Base-by-base conservation (phyloP, 2,329 filamentous ascomycete species). In the Penicillium corylophilum region DNA sequence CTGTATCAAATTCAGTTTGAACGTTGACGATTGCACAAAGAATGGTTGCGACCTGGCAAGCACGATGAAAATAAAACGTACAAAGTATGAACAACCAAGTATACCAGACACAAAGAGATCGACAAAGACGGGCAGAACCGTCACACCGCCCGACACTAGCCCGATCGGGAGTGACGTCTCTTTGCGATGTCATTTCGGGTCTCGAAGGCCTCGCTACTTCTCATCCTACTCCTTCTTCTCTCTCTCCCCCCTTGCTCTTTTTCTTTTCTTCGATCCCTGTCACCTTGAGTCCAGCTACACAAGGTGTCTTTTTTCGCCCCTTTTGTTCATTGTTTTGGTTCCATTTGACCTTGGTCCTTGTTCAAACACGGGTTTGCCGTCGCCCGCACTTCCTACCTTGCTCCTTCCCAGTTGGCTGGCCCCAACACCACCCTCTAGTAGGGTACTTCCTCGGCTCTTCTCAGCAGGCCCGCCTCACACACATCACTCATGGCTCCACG, bases 401-500 rank as follows among this genome's bases (percentile, higher is more conserved):
- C 42, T 46, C 41, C 50, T 48, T 44, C 44, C 50, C 44, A 31
- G 50, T 50, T 52, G 38, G 43, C 48, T 29, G 48, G 47, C 50
- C 35, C 38, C n/a, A 33, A 55, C 48, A 28, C 43, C 49, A 53
- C 28, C 12, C 15, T 38, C n/a, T 44, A 41, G 29, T 33, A 47
- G 35, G 46, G 35, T 42, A 36, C 5, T 22, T 24, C 15, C 23
- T 36, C 49, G 31, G 28, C 24, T 29, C 16, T 10, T 40, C 41
- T 18, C 20, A 50, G 44, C 24, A 16, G 18, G 18, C 45, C 35
- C 22, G n/a, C 31, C 40, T 44, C 38, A 16, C 26, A 42, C 10
- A 40, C 29, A 39, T 10, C 28, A 54, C 10, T 41, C 55, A 79
- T 79, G 76, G 73, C 71, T 63, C 69, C 70, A 50, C 70, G 67